phyloP scores from a whole-genome alignment of 1,284 basidiomycete genomes.

The Mycena citricolor region DNA sequence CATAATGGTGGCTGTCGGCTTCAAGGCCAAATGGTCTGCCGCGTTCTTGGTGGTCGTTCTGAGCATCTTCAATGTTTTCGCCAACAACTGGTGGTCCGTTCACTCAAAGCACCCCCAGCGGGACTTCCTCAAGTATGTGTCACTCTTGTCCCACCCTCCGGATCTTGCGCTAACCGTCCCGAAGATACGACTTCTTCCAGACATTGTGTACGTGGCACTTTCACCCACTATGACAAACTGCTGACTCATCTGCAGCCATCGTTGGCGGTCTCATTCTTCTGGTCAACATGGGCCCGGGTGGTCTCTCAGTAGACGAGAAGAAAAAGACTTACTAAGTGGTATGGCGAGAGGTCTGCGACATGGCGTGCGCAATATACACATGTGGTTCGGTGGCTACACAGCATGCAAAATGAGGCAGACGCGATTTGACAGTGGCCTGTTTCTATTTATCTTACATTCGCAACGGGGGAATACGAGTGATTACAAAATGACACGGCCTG shows the following conservation, averaged over 20 bases:
- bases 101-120: slow-evolving; percentile 90
- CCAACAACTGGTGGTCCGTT: slow-evolving; percentile 99
- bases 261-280: slow-evolving; percentile 96
- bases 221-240: slow-evolving; percentile 3
- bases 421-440: too few species aligned
- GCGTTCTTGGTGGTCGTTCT: slow-evolving; percentile 94
- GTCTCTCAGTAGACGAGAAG: slow-evolving; percentile 98
- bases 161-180: slow-evolving; percentile 23
- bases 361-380: too few species aligned
- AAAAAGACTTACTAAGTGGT: slow-evolving; percentile 84
- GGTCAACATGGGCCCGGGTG: slow-evolving; percentile 97
- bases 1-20: slow-evolving; percentile 96
- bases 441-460: too few species aligned
- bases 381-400: too few species aligned
- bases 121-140: slow-evolving; percentile 95
- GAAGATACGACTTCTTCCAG: slow-evolving; percentile 91
- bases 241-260: slow-evolving; percentile 60
- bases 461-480: too few species aligned
- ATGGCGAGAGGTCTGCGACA: too few species aligned
- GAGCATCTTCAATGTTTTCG: slow-evolving; percentile 94
- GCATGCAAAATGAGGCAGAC: too few species aligned
- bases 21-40: slow-evolving; percentile 99
- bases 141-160: slow-evolving; percentile 50
- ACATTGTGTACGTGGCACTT: slow-evolving; percentile 69
- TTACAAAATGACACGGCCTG: too few species aligned